Conservation (phyloP, 2,329 filamentous ascomycete genomes). For the Fusarium incarnatum region DNA sequence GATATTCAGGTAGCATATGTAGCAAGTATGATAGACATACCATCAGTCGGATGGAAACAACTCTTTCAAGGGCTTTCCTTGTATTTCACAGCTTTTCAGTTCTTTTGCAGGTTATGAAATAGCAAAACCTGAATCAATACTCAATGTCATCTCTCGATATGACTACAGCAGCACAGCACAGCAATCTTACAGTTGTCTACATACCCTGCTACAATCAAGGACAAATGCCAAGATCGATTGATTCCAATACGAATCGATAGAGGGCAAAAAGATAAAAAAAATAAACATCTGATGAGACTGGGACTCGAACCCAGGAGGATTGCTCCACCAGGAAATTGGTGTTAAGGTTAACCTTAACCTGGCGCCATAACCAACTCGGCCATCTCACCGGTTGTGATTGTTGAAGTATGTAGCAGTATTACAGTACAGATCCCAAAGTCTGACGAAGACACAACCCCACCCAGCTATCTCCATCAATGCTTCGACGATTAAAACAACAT, state of each 20-base stretch:
- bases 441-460: neutral
- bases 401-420: rapidly evolving
- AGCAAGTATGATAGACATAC: neutral
- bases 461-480: neutral
- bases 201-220: neutral
- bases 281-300: constrained; percentile 47
- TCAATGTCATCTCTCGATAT: neutral
- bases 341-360: constrained; percentile 52
- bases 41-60: neutral
- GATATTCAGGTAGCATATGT: neutral
- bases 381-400: constrained; percentile 46
- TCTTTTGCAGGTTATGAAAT: no score
- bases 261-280: neutral
- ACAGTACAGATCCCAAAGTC: rapidly evolving
- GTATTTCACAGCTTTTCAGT: no score
- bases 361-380: constrained; percentile 54
- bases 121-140: no score
- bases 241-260: no score
- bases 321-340: constrained; percentile 50
- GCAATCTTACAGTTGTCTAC: neutral
- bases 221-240: neutral
- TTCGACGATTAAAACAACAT: neutral
- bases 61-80: neutral
- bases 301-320: constrained; percentile 54
- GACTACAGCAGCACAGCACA: neutral